Evolutionary conservation across 768 basidiomycete genomes (phyloP).

Genomic region (Thelephora ganbajun): DNA sequence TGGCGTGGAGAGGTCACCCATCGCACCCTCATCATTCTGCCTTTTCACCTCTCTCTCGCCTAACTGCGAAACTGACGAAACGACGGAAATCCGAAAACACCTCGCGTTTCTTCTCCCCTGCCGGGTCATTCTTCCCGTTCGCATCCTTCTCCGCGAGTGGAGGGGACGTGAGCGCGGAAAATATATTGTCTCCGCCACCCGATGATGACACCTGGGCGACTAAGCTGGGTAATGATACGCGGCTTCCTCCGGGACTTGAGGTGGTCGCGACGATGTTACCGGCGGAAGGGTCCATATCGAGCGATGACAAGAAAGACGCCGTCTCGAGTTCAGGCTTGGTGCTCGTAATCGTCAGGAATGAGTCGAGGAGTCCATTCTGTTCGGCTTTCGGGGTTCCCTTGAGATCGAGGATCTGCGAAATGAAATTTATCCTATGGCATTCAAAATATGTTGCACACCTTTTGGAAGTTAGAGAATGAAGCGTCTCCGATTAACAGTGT

Average conservation of each 20-base stretch:
- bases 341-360: constrained; percentile 86
- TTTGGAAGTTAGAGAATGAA: constrained; percentile 96
- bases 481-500: constrained; percentile 88
- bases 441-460: constrained; percentile 33
- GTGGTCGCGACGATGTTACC: constrained; percentile 23
- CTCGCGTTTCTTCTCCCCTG: constrained; percentile 38
- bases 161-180: constrained; percentile 46
- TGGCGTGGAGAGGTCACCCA: too few species aligned
- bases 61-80: constrained; percentile 79
- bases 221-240: constrained; percentile 31
- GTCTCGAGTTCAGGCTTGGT: constrained; percentile 79
- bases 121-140: constrained; percentile 25
- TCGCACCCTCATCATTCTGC: too few species aligned
- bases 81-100: constrained; percentile 83
- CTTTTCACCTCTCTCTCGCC: constrained; percentile 37
- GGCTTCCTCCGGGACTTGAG: constrained; percentile 52
- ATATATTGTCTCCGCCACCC: constrained; percentile 34
- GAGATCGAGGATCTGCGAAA: constrained; percentile 71
- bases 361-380: constrained; percentile 83
- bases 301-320: constrained; percentile 82
- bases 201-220: constrained; percentile 15
- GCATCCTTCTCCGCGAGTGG: constrained; percentile 38
- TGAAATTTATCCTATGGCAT: neutral
- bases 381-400: constrained; percentile 81
- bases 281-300: constrained; percentile 88